These are phyloP conservation scores for Panellus pusillus DNA, from an alignment of 768 basidiomycete genomes.

Conservation along the genomic window DNA sequence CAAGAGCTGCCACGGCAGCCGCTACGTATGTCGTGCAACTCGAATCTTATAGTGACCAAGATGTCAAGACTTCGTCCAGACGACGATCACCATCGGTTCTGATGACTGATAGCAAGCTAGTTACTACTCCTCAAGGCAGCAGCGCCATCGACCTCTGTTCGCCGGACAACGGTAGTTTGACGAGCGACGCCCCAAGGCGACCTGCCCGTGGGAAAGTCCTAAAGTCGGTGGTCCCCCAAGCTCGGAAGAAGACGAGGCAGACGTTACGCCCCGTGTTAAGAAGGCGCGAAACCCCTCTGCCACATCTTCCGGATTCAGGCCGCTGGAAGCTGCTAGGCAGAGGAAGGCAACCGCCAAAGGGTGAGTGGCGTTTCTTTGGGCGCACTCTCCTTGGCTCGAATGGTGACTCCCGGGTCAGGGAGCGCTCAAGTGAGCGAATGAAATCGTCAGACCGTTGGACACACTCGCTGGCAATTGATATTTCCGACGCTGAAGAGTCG, in stretches of 20 bases:
- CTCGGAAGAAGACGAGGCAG: constrained; percentile 9
- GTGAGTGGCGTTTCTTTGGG: constrained; percentile 7
- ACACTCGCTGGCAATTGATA: constrained; percentile 2
- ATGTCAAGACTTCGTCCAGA: neutral
- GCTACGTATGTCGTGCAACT: neutral
- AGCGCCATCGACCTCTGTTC: constrained; percentile 16
- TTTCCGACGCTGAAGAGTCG: neutral
- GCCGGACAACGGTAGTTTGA: constrained; percentile 9
- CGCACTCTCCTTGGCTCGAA: constrained; percentile 5
- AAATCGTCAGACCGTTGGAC: neutral
- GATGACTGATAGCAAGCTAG: neutral
- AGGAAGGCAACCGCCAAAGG: constrained; percentile 3
- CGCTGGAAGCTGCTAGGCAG: constrained; percentile 2
- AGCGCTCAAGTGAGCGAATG: neutral
- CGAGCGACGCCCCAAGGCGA: no score
- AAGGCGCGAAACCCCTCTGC: neutral
- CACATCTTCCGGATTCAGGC: neutral
- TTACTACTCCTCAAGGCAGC: constrained; percentile 1
- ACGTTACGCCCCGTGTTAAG: constrained; percentile 15
- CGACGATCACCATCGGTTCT: constrained; percentile 9
- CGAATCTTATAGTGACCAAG: neutral
- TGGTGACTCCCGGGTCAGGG: neutral
- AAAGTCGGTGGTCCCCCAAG: neutral
- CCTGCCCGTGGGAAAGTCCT: neutral
- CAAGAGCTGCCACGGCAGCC: neutral